These are phyloP conservation scores for Entophlyctis luteolus DNA, from an alignment of 192 early-diverging fungal genomes.

Conservation along the genomic window DNA sequence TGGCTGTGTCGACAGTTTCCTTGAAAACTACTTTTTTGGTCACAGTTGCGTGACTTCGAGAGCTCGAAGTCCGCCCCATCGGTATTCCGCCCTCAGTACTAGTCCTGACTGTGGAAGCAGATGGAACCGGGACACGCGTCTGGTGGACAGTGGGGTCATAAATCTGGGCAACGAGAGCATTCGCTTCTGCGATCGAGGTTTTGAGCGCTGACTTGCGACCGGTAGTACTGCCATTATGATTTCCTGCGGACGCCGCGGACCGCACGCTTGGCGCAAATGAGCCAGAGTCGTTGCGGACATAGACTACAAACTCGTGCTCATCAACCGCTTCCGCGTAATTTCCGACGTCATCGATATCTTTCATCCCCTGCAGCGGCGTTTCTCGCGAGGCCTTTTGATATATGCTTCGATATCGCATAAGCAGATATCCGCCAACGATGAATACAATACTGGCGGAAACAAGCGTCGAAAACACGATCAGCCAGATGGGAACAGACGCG, in stretches of 20 bases:
- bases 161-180: slow-evolving; percentile 6
- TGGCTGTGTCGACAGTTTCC: slow-evolving; percentile 8
- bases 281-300: neutral
- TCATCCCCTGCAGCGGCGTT: no score
- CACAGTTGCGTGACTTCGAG: neutral
- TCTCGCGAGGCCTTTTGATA: no score
- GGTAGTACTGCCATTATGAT: no score
- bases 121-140: neutral
- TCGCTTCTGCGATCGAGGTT: neutral
- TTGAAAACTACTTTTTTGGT: slow-evolving; percentile 7
- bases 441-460: no score
- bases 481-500: no score
- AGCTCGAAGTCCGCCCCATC: neutral
- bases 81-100: neutral
- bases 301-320: neutral
- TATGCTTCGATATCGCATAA: no score
- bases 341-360: neutral
- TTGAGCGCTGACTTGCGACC: neutral
- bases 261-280: neutral
- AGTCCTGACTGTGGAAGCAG: neutral
- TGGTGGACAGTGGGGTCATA: slow-evolving; percentile 2
- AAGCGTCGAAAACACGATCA: no score
- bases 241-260: neutral
- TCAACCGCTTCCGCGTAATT: neutral
- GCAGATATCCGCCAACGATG: no score